phyloP scores from a whole-genome alignment of 2,329 filamentous ascomycete species.

The Blastomyces parvus region DNA sequence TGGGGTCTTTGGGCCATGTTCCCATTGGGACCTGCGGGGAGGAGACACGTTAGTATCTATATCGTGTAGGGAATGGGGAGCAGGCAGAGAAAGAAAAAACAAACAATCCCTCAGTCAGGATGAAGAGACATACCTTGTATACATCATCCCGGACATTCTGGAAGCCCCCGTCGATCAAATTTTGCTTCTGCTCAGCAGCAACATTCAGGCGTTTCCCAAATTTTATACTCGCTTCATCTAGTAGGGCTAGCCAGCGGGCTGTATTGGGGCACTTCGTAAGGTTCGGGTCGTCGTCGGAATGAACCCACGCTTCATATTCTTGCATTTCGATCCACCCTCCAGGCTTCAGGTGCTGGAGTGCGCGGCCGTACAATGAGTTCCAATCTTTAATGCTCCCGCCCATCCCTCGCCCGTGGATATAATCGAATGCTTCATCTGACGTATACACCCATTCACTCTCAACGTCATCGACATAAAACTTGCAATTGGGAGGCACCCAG shows the following conservation, averaged over 20 bases:
- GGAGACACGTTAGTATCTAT: neutral
- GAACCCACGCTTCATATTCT: slow-evolving; percentile 20
- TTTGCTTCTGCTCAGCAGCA: slow-evolving; percentile 17
- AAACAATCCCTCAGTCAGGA: too few species aligned
- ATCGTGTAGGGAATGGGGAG: neutral
- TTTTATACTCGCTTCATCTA: neutral
- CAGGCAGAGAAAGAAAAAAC: neutral
- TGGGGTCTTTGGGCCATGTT: slow-evolving; percentile 35
- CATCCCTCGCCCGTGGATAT: slow-evolving; percentile 24
- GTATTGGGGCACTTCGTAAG: slow-evolving; percentile 2
- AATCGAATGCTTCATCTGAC: slow-evolving; percentile 22
- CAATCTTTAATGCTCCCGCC: slow-evolving; percentile 20
- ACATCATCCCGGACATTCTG: slow-evolving; percentile 12
- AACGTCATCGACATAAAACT: slow-evolving; percentile 26
- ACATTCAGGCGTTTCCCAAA: neutral
- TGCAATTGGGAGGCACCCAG: slow-evolving; percentile 24
- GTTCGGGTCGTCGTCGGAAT: slow-evolving; percentile 18
- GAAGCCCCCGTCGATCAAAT: slow-evolving; percentile 26
- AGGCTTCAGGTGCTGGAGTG: slow-evolving; percentile 9
- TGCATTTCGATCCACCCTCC: slow-evolving; percentile 14
- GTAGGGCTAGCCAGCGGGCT: neutral
- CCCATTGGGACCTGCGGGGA: slow-evolving; percentile 19
- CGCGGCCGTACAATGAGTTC: slow-evolving; percentile 17
- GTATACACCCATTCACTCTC: slow-evolving; percentile 22
- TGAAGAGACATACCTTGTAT: slow-evolving; percentile 1